Conservation (phyloP, 148 eudicot species). For the Nepenthes mirabilis region DNA sequence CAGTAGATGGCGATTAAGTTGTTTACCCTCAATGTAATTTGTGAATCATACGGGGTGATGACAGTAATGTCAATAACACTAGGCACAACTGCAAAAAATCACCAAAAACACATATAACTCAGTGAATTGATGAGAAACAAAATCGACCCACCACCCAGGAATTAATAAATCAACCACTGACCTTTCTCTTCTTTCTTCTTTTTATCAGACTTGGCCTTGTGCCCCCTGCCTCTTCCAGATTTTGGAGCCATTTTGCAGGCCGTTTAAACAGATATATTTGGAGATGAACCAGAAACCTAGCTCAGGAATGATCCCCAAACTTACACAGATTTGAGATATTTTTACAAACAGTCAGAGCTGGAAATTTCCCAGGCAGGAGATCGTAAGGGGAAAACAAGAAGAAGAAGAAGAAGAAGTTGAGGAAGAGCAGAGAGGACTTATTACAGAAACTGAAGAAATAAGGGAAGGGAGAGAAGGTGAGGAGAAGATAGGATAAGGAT, state of each 20-base stretch:
- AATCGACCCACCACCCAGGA: neutral
- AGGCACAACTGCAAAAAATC: slow-evolving; percentile 63
- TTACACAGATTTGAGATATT: too few relatives aligned
- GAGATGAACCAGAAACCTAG: too few relatives aligned
- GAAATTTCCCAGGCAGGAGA: too few relatives aligned
- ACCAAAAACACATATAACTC: neutral
- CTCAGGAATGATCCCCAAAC: too few relatives aligned
- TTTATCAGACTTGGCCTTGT: slow-evolving; percentile 60
- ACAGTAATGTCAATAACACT: slow-evolving; percentile 71
- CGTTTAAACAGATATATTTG: neutral
- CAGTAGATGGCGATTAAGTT: neutral
- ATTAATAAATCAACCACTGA: slow-evolving; percentile 2
- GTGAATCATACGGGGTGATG: slow-evolving; percentile 77
- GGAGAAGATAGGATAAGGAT: too few relatives aligned
- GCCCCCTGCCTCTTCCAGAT: slow-evolving; percentile 57
- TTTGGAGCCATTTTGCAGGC: slow-evolving; percentile 70
- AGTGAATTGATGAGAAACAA: neutral
- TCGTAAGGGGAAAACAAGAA: too few relatives aligned
- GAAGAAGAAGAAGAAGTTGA: too few relatives aligned
- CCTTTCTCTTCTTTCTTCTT: slow-evolving; percentile 93
- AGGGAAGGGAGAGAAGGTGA: too few relatives aligned
- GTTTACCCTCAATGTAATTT: slow-evolving; percentile 68
- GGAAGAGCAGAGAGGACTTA: too few relatives aligned
- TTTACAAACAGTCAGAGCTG: too few relatives aligned
- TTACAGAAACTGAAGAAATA: too few relatives aligned